Evolutionary conservation across 495 filamentous ascomycete species (phyloP), one percentile per base, ranked within the genome.

Genomic region (Hyphodiscus hymeniophilus): DNA sequence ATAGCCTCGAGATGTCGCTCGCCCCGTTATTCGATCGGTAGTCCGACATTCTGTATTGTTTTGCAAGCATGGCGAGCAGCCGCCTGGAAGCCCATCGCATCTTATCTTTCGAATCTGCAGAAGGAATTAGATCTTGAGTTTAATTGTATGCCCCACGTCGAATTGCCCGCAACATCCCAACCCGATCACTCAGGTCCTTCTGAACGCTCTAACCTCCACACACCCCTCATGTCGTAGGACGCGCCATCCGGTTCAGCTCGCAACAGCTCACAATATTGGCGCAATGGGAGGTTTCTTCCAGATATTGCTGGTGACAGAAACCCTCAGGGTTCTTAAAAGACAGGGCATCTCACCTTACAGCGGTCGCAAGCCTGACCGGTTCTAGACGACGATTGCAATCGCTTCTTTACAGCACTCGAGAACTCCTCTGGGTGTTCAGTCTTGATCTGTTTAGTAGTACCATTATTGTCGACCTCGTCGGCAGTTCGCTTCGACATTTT

Each of bases 291-390:
- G n/a, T n/a, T n/a, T n/a, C n/a, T n/a, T n/a, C n/a, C n/a, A n/a
- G n/a, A n/a, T n/a, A n/a, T n/a, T n/a, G n/a, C n/a, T n/a, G n/a
- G n/a, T n/a, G n/a, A n/a, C n/a, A n/a, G n/a, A n/a, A n/a, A n/a
- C n/a, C n/a, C n/a, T n/a, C n/a, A n/a, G n/a, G n/a, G n/a, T n/a
- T n/a, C n/a, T n/a, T n/a, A n/a, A n/a, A n/a, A 24, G 32, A 47
- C 5, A 32, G 17, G 18, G 6, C 11, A 23, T 64, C 74, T 48
- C 67, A 89, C 88, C 74, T 89, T 89, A 72, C 89, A 95, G 41
- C 89, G 75, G 59, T 95, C 89, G 72, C 89, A 95, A 3, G 89
- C 89, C 62, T 92, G 88, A 3, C 86, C 85, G 0, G 85, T 92
- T 15, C 87, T 74, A 16, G 75, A 80, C 42, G 80, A 81, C 16